Evolutionary conservation across 306 rosid genomes (phyloP).

Genomic region (Lathyrus aphaca): DNA sequence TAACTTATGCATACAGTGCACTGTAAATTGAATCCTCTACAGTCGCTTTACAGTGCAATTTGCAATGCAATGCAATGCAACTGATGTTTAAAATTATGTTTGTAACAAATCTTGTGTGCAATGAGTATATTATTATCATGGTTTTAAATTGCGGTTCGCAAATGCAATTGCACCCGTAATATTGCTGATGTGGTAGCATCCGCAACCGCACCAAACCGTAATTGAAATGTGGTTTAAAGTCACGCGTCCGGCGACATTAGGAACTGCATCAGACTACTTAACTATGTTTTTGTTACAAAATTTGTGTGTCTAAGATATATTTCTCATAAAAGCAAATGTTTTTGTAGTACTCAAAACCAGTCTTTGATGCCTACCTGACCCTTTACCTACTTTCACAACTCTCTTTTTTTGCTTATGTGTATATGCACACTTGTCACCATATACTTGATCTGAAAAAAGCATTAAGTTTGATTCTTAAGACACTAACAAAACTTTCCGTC

Average conservation of each 20-base stretch:
- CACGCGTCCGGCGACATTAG: too few species aligned
- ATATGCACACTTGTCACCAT: slow-evolving; percentile 45
- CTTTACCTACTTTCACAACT: slow-evolving; percentile 40
- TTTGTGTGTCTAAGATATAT: background rate
- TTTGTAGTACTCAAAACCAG: slow-evolving; percentile 36
- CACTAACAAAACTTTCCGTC: background rate
- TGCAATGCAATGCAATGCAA: background rate
- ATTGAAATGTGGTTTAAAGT: too few species aligned
- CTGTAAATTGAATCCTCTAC: background rate
- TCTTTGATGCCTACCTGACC: slow-evolving; percentile 28
- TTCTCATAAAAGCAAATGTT: slow-evolving; percentile 41
- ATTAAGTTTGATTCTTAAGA: slow-evolving; percentile 48
- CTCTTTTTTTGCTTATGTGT: slow-evolving; percentile 30
- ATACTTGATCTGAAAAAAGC: slow-evolving; percentile 63
- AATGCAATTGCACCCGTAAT: too few species aligned
- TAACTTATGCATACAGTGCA: background rate
- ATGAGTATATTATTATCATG: slow-evolving; percentile 5
- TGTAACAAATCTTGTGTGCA: background rate
- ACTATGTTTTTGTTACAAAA: background rate
- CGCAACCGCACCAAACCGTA: too few species aligned
- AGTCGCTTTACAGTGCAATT: background rate
- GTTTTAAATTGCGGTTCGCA: too few species aligned
- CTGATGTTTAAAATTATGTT: background rate
- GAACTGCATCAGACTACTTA: too few species aligned
- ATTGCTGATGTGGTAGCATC: too few species aligned